Conservation (phyloP, 495 filamentous ascomycete species). For the Annulohypoxylon maeteangense region DNA sequence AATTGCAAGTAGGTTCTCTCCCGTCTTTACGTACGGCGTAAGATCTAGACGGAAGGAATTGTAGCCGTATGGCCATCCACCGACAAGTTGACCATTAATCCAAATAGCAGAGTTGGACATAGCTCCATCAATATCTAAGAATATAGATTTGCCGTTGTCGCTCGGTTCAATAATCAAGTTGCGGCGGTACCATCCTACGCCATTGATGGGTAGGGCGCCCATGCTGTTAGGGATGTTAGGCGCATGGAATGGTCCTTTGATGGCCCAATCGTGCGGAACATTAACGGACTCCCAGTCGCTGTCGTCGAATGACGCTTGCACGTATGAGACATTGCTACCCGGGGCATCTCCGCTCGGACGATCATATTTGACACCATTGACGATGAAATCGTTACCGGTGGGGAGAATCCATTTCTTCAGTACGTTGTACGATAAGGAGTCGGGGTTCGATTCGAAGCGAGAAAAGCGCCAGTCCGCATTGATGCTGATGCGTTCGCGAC, state of each 20-base stretch:
- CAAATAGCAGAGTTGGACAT: conserved; percentile 61
- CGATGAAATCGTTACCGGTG: conserved; percentile 52
- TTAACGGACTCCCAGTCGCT: conserved; percentile 50
- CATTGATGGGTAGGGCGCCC: conserved; percentile 65
- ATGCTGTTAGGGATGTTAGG: conserved; percentile 64
- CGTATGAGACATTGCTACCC: conserved; percentile 46
- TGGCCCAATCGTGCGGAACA: conserved; percentile 62
- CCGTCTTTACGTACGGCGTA: conserved; percentile 54
- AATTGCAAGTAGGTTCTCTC: conserved; percentile 58
- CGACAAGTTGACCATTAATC: conserved; percentile 60
- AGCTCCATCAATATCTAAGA: conserved; percentile 61
- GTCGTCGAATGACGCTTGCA: conserved; percentile 52
- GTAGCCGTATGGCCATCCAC: conserved; percentile 64
- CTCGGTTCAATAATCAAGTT: conserved; percentile 44
- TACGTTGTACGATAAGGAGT: conserved; percentile 49
- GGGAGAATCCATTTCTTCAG: conserved; percentile 56
- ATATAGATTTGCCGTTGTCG: conserved; percentile 54
- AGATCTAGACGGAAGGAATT: conserved; percentile 61
- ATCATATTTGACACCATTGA: conserved; percentile 45
- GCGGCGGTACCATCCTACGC: conserved; percentile 63
- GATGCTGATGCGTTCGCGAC: conserved; percentile 48
- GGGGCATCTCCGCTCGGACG: conserved; percentile 47
- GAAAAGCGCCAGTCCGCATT: conserved; percentile 52
- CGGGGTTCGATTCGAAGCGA: conserved; percentile 51
- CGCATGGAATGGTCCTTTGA: conserved; percentile 58